Evolutionary conservation across 1,284 basidiomycete genomes (phyloP), one percentile per base, ranked within the genome.

Genomic region (Waitea zeae): DNA sequence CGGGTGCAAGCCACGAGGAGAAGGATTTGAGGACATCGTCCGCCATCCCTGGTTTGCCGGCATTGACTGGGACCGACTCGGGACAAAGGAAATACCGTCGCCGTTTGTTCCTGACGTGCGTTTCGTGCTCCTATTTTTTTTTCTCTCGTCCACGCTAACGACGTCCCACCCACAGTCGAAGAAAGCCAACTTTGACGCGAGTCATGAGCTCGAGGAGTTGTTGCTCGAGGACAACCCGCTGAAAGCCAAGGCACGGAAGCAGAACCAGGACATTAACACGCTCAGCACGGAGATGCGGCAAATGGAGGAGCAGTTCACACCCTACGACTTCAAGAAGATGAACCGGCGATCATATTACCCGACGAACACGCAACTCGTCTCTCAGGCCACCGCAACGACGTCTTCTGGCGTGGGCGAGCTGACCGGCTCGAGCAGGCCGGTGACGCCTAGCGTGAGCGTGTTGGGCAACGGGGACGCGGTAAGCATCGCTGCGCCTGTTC

Each of bases 151-250:
- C 24, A 30, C 30, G 38, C 27, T 20, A 31, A 17, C 22, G 33
- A 30, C 22, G 36, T 29, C 17, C 28, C 20, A 4, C 38, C 27
- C 37, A 31, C 52, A 95, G 88, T 77, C 79, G 15, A 96, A 96
- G 59, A 93, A 93, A 55, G 89, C 93, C 14, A 97, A 98, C 54
- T 98, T 97, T 52, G 93, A 98, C 51, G 92, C 92, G n/a, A 95
- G 93, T 12, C 92, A 97, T 51, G 93, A 98, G 56, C 58, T 98
- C 20, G 93, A 98, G 50, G 93, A 98, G 58, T 61, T 98, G 27
- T 54, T 98, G 22, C 59, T 98, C 7, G 93, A 97, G 55, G 93
- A 97, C 51, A 97, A 98, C 49, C 93, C 93, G 32, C 62, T 97
- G 36, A 97, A 96, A 53, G 90, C 93, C 11, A 81, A 88, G 48